Evolutionary conservation across 2,329 filamentous ascomycete species (phyloP), one percentile per base, ranked within the genome.

Genomic region (Coleophoma eucalyptorum): DNA sequence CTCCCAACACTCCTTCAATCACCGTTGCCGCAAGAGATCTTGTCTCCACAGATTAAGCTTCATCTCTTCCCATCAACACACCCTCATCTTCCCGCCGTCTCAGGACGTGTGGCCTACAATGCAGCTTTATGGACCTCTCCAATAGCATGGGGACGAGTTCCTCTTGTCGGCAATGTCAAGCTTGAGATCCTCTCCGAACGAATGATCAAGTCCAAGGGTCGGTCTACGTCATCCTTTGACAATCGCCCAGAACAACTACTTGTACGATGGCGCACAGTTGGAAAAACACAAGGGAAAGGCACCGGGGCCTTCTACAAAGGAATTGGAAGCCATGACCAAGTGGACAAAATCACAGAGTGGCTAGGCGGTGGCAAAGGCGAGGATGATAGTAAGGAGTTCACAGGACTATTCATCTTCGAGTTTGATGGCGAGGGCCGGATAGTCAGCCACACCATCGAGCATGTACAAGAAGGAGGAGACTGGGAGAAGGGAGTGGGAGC

Each of bases 61-160:
- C 80, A 85, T 65, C 80, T 88, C 57, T 88, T 88, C 67, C 84
- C 84, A 35, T 82, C 83, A 26, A 94, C 89, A 0, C 89, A 95
- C 63, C 90, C 89, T 3, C 87, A 93, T 67, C 88, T 99, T 3
- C 94, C 94, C 33, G 88, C 84, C n/a, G 94, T 97, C 38, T 90
- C 89, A 26, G 94, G 94, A 48, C 84, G 89, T 43, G 87, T 97
- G 34, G 87, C 90, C 44, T 99, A 99, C 68, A 88, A 88, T 34
- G 93, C 94, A 16, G 94, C 94, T 3, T 76, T 99, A 35, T 97
- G 92, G 92, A 97, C 94, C 0, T 91, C 92, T 0, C 94, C 94
- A 0, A 87, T 99, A 47, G 93, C 92, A 31, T 99, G 94, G 94
- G 95, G 95, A 63, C 84, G 89, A 26, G 80, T 99, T 1, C 94